Evolutionary conservation across 345 rosid genomes (phyloP), one percentile per base, ranked within the genome.

Genomic region (Odontarrhena argentea): DNA sequence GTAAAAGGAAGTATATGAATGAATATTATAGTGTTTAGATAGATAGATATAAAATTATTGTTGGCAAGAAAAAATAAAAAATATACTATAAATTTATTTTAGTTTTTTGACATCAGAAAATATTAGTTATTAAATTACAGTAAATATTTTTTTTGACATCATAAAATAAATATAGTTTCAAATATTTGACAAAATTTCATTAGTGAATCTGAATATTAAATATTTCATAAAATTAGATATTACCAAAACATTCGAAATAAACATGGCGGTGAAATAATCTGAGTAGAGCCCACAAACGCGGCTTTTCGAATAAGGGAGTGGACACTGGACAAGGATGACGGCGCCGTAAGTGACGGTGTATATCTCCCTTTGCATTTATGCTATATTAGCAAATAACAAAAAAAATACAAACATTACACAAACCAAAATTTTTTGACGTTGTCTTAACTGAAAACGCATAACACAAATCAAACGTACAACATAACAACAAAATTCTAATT

Each of bases 221-320:
- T 18, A 18, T 18, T 18, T 18, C 22, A 28, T 4, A 3, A 2
- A 11, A 12, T 18, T 10, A 8, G 9, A 48, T 12, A 36, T 63
- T 48, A 5, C 6, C 12, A 44, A 47, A 45, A 45, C 53, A 32
- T n/a, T 18, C 22, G 2, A 42, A 54, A 56, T 28, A 28, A 28
- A 28, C 5, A 4, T 28, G 32, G 32, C 5, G 32, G 32, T 28
- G 32, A 28, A 28, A 28, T 4, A 28, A 28, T 36, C 7, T 15
- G 30, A 42, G 22, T 28, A 28, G 52, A 46, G 55, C 47, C 75
- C 58, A 47, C 36, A 55, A 71, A 55, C 63, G 50, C 64, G 58
- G 58, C 69, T 71, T 54, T 71, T 55, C 69, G 69, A 63, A 54
- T 56, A 62, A 35, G 68, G 14, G 11, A 32, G 69, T 46, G 5